Conservation (phyloP, 495 filamentous ascomycete genomes). For the Aspergillus carlsbadensis region DNA sequence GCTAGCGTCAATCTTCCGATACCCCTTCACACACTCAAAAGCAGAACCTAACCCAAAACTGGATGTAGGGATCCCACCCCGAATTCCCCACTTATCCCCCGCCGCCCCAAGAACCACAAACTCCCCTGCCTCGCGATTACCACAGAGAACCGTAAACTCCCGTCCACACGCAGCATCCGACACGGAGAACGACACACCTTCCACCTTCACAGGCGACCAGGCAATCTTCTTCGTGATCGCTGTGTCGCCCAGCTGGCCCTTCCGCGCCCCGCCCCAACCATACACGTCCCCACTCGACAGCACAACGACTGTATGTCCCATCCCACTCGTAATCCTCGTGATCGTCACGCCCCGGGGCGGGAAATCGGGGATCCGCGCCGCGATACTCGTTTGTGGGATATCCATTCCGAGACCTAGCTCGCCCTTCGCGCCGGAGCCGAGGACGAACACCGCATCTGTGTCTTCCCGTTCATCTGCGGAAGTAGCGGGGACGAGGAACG, state of each 20-base stretch:
- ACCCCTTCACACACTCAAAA: conserved; percentile 25
- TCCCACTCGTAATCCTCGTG: conserved; percentile 62
- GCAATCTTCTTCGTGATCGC: conserved; percentile 41
- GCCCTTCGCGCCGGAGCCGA: conserved; percentile 66
- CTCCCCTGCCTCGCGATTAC: conserved; percentile 50
- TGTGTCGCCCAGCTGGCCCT: conserved; percentile 73
- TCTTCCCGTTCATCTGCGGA: neutral
- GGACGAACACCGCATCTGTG: conserved; percentile 54
- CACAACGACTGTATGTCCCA: conserved; percentile 73
- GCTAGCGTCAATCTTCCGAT: conserved; percentile 56
- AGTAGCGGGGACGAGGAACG: conserved; percentile 48
- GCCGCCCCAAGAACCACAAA: conserved; percentile 59
- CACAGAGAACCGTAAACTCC: conserved; percentile 76
- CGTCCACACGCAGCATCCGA: conserved; percentile 66
- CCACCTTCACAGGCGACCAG: conserved; percentile 58
- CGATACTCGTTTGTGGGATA: conserved; percentile 4
- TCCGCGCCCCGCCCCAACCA: conserved; percentile 84
- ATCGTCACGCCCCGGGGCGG: conserved; percentile 54
- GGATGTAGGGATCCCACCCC: conserved; percentile 41
- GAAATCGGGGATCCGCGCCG: conserved; percentile 52
- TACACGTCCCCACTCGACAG: conserved; percentile 73
- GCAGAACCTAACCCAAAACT: too few relatives aligned
- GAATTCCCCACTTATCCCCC: conserved; percentile 63
- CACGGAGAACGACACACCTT: conserved; percentile 50
- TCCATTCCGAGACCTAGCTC: conserved; percentile 63